Conservation (phyloP, 1,284 basidiomycete genomes). For the Mycena citricolor region DNA sequence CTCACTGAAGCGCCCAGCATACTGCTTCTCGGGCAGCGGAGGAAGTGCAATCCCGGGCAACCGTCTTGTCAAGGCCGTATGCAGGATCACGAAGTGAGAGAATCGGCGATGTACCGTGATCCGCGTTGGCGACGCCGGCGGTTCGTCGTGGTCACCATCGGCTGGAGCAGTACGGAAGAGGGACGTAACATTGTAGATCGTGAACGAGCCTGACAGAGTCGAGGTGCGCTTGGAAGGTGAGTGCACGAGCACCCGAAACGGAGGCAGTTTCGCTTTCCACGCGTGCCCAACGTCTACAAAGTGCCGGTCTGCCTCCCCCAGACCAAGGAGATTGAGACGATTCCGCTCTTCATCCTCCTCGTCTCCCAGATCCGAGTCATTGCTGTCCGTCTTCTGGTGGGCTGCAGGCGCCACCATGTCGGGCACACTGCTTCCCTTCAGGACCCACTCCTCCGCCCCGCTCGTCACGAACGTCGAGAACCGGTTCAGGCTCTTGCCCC, state of each 20-base stretch:
- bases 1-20: slow-evolving; percentile 74
- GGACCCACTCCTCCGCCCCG: slow-evolving; percentile 79
- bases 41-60: slow-evolving; percentile 78
- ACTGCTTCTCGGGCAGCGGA: slow-evolving; percentile 81
- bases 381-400: slow-evolving; percentile 36
- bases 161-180: slow-evolving; percentile 48
- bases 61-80: slow-evolving; percentile 63
- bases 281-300: slow-evolving; percentile 71
- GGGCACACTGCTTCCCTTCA: slow-evolving; percentile 50
- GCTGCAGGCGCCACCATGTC: slow-evolving; percentile 17
- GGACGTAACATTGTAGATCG: slow-evolving; percentile 76
- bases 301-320: slow-evolving; percentile 64
- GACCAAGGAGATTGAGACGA: slow-evolving; percentile 36
- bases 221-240: slow-evolving; percentile 73
- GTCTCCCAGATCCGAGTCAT: slow-evolving; percentile 24
- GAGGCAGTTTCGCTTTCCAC: slow-evolving; percentile 72
- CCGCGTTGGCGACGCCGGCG: slow-evolving; percentile 42
- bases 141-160: slow-evolving; percentile 28
- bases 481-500: slow-evolving; percentile 75
- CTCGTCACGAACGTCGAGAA: slow-evolving; percentile 84
- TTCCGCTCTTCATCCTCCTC: slow-evolving; percentile 32
- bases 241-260: slow-evolving; percentile 75
- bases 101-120: slow-evolving; percentile 80
- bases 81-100: slow-evolving; percentile 80
- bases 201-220: slow-evolving; percentile 69